These are phyloP conservation scores for Kwoniella sp. DNA, from an alignment of 768 basidiomycete genomes.

Conservation along the genomic window DNA sequence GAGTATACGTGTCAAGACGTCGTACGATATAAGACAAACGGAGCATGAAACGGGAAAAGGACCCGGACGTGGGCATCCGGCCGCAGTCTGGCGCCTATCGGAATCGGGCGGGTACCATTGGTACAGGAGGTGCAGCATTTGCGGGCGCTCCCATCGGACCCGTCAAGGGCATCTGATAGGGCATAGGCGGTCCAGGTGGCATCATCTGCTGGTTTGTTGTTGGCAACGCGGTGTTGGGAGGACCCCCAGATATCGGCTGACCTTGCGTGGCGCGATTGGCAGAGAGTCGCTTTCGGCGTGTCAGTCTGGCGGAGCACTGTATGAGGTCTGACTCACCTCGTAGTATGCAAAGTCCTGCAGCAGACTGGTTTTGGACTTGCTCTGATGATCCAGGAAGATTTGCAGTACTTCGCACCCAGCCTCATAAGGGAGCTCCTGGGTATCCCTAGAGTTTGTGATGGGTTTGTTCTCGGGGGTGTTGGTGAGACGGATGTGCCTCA, in stretches of 20 bases:
- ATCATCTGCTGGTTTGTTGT: too few species aligned
- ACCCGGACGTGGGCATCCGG: too few species aligned
- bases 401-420: conserved; percentile 94
- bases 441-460: conserved; percentile 95
- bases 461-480: conserved; percentile 98
- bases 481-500: conserved; percentile 48
- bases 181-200: conserved; percentile 5
- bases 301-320: background rate
- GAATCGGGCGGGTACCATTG: conserved; percentile 25
- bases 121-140: conserved; percentile 23
- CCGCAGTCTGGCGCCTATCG: too few species aligned
- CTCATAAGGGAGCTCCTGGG: conserved; percentile 91
- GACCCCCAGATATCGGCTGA: too few species aligned
- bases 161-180: conserved; percentile 3
- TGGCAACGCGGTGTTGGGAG: too few species aligned
- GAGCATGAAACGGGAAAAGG: too few species aligned
- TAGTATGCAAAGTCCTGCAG: conserved; percentile 64
- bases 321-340: conserved; percentile 35
- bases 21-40: background rate
- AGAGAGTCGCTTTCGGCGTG: conserved; percentile 10
- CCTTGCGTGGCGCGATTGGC: conserved; percentile 9
- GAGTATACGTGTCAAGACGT: background rate
- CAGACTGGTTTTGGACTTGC: conserved; percentile 80
- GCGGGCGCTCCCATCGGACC: too few species aligned
- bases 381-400: conserved; percentile 79